Base-by-base conservation (phyloP, 2,329 filamentous ascomycete species). In the Pyrenophora graminea region DNA sequence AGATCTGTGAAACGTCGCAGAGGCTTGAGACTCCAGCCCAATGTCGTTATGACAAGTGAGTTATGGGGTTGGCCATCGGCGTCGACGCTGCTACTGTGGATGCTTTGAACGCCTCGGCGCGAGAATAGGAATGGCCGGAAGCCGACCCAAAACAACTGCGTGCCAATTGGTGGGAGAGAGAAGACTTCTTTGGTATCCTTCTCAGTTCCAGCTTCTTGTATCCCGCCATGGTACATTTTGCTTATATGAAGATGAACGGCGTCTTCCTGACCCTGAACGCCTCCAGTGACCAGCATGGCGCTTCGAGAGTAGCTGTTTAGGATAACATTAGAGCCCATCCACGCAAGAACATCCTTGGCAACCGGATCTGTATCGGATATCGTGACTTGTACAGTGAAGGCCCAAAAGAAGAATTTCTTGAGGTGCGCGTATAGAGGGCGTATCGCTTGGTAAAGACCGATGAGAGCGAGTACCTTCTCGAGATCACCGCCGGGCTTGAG, bases 101-200 rank as follows among this genome's bases (percentile, higher is more conserved):
- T 31, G 10, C 37, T 46, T 12, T 27, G 5, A 2, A 45, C 49
- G 17, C 59, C 60, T 7, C 53, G 38, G 6, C 66, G 58, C 12
- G 60, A 55, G 34, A 70, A 65, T 2, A 68, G 36, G 23, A 64
- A 70, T 3, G 66, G 66, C 5, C 67, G 65, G 19, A 60, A 62
- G 6, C 67, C 67, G 18, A 69, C 33, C 66, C 67, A 70, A 27
- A 70, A 69, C 9, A 69, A 31, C 12, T 59, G 54, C 17, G 58
- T 59, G 2, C 64, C 64, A 12, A 65, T 45, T 4, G 63, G 57
- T 8, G 62, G 62, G 2, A 65, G 38, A 13, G 47, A 59, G 7
- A 59, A 37, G 7, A 62, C 36, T 21, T 61, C 47, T 2, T 57
- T 51, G 15, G 56, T 43, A 1, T 32, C 21, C 21, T 40, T 37